Percentiles rank a stretch among this genome's conserved stretches.
Conservation (phyloP, 495 filamentous ascomycete genomes). For the Xylaria palmicola region DNA sequence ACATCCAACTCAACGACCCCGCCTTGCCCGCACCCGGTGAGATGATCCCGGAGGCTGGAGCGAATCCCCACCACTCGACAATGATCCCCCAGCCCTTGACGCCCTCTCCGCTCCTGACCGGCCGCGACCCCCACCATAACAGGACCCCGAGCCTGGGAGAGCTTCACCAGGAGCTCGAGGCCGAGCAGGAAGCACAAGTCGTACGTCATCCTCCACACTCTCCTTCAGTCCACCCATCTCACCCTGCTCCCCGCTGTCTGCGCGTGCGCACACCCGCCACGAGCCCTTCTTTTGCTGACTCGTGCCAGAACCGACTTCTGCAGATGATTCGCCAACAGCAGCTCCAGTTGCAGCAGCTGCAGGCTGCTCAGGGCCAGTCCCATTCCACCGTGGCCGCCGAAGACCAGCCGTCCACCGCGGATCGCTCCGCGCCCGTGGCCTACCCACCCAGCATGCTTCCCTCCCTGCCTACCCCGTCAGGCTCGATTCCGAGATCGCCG, state of each 20-base stretch:
- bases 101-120: slow-evolving; percentile 56
- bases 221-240: too few species aligned
- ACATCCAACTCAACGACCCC: slow-evolving; percentile 71
- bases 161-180: slow-evolving; percentile 91
- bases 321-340: slow-evolving; percentile 88
- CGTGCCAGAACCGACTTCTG: slow-evolving; percentile 79
- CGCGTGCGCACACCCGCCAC: too few species aligned
- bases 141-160: slow-evolving; percentile 83
- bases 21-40: slow-evolving; percentile 61
- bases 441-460: slow-evolving; percentile 23
- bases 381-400: slow-evolving; percentile 58
- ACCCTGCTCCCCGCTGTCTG: too few species aligned
- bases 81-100: slow-evolving; percentile 58
- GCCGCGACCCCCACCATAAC: slow-evolving; percentile 60
- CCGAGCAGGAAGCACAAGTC: slow-evolving; percentile 94
- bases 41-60: slow-evolving; percentile 48
- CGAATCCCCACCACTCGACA: slow-evolving; percentile 41
- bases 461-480: slow-evolving; percentile 22
- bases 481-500: slow-evolving; percentile 51
- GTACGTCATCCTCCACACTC: too few species aligned
- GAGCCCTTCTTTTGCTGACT: not conserved
- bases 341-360: slow-evolving; percentile 69
- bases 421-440: slow-evolving; percentile 55
- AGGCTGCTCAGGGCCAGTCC: slow-evolving; percentile 45
- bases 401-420: slow-evolving; percentile 65